Evolutionary conservation across 257 asterid species (phyloP).

Genomic region (Eucommia ulmoides): DNA sequence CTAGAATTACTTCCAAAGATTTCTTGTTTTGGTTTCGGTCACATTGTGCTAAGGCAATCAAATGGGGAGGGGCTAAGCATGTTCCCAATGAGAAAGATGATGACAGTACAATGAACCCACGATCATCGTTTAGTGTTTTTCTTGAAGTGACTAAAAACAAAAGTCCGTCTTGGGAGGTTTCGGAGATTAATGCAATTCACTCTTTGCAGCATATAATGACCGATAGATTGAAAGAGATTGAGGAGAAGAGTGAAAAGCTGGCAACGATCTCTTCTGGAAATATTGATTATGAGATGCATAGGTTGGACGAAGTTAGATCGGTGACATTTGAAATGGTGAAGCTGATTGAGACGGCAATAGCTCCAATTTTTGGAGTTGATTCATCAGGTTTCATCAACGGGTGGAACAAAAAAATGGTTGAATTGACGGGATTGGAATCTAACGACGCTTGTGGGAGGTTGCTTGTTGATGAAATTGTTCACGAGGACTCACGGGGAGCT

Average conservation of each 20-base stretch:
- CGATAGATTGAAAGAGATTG: conserved; percentile 23
- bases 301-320: conserved; percentile 28
- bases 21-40: conserved; percentile 64
- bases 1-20: conserved; percentile 28
- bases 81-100: conserved; percentile 40
- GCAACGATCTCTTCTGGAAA: conserved; percentile 10
- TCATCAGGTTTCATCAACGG: conserved; percentile 41
- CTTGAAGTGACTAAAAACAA: conserved; percentile 44
- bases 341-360: conserved; percentile 49
- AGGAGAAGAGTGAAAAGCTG: conserved; percentile 12
- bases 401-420: conserved; percentile 57
- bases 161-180: conserved; percentile 46
- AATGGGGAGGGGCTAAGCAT: conserved; percentile 60
- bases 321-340: conserved; percentile 41
- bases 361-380: conserved; percentile 60
- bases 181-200: conserved; percentile 52
- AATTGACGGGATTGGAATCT: conserved; percentile 41
- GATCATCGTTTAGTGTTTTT: conserved; percentile 48
- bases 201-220: conserved; percentile 58
- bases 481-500: conserved; percentile 33
- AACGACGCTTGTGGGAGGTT: conserved; percentile 46
- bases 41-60: conserved; percentile 32
- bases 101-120: conserved; percentile 46
- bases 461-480: conserved; percentile 29
- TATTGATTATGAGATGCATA: conserved; percentile 7